A percentile compares a stretch with the other conserved stretches of the same genome.
Conservation (phyloP, 1,284 basidiomycete genomes). For the Cerrena zonata region DNA sequence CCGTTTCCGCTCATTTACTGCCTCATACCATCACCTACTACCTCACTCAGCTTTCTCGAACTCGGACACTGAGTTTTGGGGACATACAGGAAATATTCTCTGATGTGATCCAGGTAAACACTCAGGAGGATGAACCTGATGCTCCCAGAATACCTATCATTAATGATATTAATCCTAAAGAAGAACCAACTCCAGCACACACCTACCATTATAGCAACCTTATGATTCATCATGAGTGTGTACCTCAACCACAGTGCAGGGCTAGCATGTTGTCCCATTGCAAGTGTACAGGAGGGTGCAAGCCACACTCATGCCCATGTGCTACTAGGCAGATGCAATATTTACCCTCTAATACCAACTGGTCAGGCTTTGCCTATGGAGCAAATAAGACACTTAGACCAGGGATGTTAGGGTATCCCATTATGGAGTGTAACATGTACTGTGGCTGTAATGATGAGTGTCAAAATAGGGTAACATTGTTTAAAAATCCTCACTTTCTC, state of each 20-base stretch:
- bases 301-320: constrained; percentile 58
- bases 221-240: constrained; percentile 64
- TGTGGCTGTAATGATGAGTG: constrained; percentile 81
- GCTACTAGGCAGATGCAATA: constrained; percentile 50
- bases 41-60: neutral
- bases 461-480: constrained; percentile 63
- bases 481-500: neutral
- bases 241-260: constrained; percentile 59
- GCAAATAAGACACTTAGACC: constrained; percentile 40
- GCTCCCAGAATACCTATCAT: constrained; percentile 61
- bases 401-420: constrained; percentile 44
- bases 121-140: constrained; percentile 50
- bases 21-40: neutral
- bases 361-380: constrained; percentile 67
- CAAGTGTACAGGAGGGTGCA: constrained; percentile 65
- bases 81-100: constrained; percentile 24
- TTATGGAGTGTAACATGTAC: constrained; percentile 82
- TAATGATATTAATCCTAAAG: constrained; percentile 50
- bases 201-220: constrained; percentile 76
- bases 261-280: constrained; percentile 53
- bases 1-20: neutral
- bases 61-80: neutral
- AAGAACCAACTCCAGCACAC: constrained; percentile 62
- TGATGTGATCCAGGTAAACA: constrained; percentile 27
- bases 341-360: constrained; percentile 7